Evolutionary conservation across 1,139 yeast species (phyloP), one percentile per base, ranked within the genome.

Genomic region (Candida mesenterica): DNA sequence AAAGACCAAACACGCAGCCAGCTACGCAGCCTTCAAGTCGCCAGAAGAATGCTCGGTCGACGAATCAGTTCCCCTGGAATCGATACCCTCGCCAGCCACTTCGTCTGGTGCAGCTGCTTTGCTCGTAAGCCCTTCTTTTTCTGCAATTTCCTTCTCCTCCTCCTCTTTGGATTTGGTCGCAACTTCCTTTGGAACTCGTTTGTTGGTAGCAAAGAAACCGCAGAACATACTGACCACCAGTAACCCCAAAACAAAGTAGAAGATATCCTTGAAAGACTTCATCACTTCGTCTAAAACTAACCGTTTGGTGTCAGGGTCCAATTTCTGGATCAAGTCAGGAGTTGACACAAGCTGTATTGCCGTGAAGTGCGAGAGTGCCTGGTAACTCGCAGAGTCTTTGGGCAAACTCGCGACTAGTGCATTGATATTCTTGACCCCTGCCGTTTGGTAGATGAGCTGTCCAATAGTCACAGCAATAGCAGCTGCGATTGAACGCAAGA

Each of bases 401-500:
- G 43, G 38, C 15, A 61, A 41, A 0, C 35, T 32, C 1, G 35
- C 23, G 2, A 59, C 24, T 8, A 57, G 42, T 1, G 46, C 27
- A 2, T 37, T 35, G 23, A 64, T 45, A 34, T 64, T 55, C 2
- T 41, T 31, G 3, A 46, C 40, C 3, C 65, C 65, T 2, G 62
- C 45, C 4, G 58, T 46, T 35, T 52, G 59, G 45, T 69, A 72
- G 20, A 79, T 61, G 14, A 75, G 55, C 48, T 76, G 80, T 2
- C 74, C 71, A 14, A 77, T 42, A 6, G 68, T 58, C 15, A 70
- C 62, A 14, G 78, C 75, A 22, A 77, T 38, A 1, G 75, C 68
- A 15, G 79, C 78, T 26, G 77, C 79, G 8, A 67, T 36, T 2
- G 77, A 59, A 44, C 77, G 65, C 24, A 59, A 47, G 45, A 77